A percentile compares a stretch with the other conserved stretches of the same genome.
phyloP scores from a whole-genome alignment of 1,284 basidiomycete genomes.

The Ganoderma sinense region DNA sequence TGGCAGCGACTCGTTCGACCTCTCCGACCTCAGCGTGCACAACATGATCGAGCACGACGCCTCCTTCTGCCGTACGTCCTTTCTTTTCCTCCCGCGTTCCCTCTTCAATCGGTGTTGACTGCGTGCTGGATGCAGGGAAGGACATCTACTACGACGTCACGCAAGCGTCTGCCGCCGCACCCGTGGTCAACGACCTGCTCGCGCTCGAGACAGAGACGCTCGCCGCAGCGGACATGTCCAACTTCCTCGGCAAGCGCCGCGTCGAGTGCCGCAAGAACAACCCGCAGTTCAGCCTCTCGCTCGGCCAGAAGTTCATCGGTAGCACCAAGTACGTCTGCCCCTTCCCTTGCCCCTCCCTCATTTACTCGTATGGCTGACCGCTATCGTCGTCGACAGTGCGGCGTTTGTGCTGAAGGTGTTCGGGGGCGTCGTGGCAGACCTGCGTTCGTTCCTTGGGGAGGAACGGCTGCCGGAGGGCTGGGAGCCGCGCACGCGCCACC shows the following conservation, averaged over 20 bases:
- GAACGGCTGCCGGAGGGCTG: slow-evolving; percentile 73
- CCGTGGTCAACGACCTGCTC: slow-evolving; percentile 64
- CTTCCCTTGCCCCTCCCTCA: not conserved
- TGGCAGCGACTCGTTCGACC: slow-evolving; percentile 62
- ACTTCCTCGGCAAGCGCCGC: slow-evolving; percentile 62
- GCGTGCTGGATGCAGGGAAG: slow-evolving; percentile 51
- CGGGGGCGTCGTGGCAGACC: slow-evolving; percentile 64
- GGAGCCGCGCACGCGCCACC: slow-evolving; percentile 63
- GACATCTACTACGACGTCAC: slow-evolving; percentile 58
- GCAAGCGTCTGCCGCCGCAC: slow-evolving; percentile 57
- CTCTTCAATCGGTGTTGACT: not conserved
- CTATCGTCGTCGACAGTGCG: slow-evolving; percentile 44
- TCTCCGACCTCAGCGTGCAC: slow-evolving; percentile 71
- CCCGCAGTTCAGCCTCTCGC: slow-evolving; percentile 56
- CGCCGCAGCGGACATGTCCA: slow-evolving; percentile 62
- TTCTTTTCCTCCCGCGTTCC: not conserved
- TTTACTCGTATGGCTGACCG: not conserved
- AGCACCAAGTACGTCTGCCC: slow-evolving; percentile 63
- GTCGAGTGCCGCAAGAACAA: slow-evolving; percentile 59
- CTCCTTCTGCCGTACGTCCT: slow-evolving; percentile 64
- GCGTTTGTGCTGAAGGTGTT: slow-evolving; percentile 67
- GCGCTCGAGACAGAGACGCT: slow-evolving; percentile 61
- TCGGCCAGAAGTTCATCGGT: slow-evolving; percentile 65
- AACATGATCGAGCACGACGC: slow-evolving; percentile 84
- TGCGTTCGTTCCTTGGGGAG: slow-evolving; percentile 62